phyloP scores from a whole-genome alignment of 2,329 filamentous ascomycete species.

The Ciborinia camelliae region DNA sequence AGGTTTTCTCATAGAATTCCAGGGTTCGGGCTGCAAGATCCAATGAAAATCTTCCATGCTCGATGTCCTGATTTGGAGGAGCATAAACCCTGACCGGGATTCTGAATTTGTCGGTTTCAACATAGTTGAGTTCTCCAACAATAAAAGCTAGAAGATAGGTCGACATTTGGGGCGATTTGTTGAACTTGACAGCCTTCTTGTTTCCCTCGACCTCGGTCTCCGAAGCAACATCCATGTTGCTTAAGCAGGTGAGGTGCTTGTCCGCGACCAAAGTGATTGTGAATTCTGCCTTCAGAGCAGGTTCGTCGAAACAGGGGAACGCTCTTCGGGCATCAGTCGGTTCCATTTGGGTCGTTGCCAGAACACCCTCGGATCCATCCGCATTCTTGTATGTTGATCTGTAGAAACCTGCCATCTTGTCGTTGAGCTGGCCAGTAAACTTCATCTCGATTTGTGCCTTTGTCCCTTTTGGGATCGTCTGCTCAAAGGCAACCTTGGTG shows the following conservation, averaged over 20 bases:
- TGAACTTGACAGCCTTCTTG: conserved; percentile 83
- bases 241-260: conserved; percentile 84
- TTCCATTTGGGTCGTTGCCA: conserved; percentile 95
- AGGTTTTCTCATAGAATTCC: conserved; percentile 93
- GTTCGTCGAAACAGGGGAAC: conserved; percentile 96
- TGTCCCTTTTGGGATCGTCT: conserved; percentile 67
- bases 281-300: conserved; percentile 87
- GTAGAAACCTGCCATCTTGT: conserved; percentile 98
- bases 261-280: conserved; percentile 89
- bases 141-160: conserved; percentile 95
- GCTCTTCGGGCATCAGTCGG: conserved; percentile 88
- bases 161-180: conserved; percentile 89
- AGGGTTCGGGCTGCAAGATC: conserved; percentile 86
- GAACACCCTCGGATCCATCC: conserved; percentile 73
- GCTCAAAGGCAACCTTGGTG: conserved; percentile 74
- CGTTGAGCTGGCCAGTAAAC: conserved; percentile 78
- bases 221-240: conserved; percentile 91
- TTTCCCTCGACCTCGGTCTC: conserved; percentile 70
- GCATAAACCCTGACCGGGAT: conserved; percentile 93
- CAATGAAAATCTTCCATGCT: conserved; percentile 86
- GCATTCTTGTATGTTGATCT: conserved; percentile 85
- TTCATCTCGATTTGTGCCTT: conserved; percentile 75
- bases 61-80: conserved; percentile 83
- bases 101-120: conserved; percentile 88
- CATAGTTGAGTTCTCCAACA: conserved; percentile 88